phyloP scores from a whole-genome alignment of 768 basidiomycete genomes.

The Boletus fagicola region DNA sequence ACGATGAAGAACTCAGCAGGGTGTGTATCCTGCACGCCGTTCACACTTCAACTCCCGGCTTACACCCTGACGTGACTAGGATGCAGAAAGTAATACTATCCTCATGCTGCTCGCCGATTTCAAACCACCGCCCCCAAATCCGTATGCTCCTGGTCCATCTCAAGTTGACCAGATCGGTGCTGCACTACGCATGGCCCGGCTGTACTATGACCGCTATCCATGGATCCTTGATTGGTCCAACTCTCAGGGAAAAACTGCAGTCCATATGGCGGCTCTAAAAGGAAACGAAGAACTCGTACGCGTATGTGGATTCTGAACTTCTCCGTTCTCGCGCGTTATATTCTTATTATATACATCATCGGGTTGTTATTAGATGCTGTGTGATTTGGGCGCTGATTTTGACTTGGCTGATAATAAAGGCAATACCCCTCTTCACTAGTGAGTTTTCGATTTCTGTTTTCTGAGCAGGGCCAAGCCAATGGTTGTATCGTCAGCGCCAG shows the following conservation, averaged over 20 bases:
- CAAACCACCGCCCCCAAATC: conserved; percentile 48
- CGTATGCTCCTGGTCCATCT: conserved; percentile 46
- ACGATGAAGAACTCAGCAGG: conserved; percentile 89
- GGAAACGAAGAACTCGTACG: conserved; percentile 89
- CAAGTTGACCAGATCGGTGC: conserved; percentile 68
- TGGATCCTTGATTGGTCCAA: conserved; percentile 93
- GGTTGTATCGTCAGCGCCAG: conserved; percentile 58
- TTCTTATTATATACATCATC: conserved; percentile 14
- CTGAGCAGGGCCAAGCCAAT: conserved; percentile 7
- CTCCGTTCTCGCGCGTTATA: conserved; percentile 7
- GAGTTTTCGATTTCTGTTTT: conserved; percentile 32
- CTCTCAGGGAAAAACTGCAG: conserved; percentile 81
- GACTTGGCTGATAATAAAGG: conserved; percentile 90
- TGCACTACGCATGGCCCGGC: conserved; percentile 78
- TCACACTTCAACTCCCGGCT: conserved; percentile 14
- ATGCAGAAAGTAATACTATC: conserved; percentile 89
- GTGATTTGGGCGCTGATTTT: conserved; percentile 86
- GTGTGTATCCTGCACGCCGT: conserved; percentile 44
- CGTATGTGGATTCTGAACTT: conserved; percentile 44
- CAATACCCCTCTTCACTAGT: conserved; percentile 94
- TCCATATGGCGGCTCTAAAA: conserved; percentile 84
- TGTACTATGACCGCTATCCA: conserved; percentile 85
- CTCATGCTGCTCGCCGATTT: conserved; percentile 90
- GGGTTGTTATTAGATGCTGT: conserved; percentile 65
- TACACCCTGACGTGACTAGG: conserved; percentile 48